A percentile compares a stretch with the other conserved stretches of the same genome.
phyloP scores from a whole-genome alignment of 192 early-diverging fungal genomes.

The Phycomyces nitens region DNA sequence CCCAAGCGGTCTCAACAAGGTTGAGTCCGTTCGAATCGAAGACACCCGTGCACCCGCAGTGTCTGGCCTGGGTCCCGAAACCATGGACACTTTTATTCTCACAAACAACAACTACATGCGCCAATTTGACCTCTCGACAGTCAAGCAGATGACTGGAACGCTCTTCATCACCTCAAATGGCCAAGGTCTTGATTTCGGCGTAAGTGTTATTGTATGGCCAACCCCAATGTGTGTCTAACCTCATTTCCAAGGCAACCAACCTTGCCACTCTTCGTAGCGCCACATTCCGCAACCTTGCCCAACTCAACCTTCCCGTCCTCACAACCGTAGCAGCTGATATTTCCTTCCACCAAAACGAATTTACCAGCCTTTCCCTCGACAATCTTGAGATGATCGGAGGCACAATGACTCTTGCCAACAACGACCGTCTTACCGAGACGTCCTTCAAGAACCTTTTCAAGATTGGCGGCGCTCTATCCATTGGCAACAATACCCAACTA shows the following conservation, averaged over 20 bases:
- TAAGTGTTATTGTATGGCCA: constrained; percentile 13
- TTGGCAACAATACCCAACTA: constrained; percentile 67
- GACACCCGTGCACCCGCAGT: constrained; percentile 26
- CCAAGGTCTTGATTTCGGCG: constrained; percentile 2
- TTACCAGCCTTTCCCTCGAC: constrained; percentile 44
- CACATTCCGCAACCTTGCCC: constrained; percentile 55
- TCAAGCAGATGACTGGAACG: constrained; percentile 14
- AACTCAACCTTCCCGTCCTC: constrained; percentile 40
- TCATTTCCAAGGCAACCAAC: constrained; percentile 29
- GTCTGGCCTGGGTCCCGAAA: constrained; percentile 8
- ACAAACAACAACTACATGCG: constrained; percentile 32
- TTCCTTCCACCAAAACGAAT: constrained; percentile 57
- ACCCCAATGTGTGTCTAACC: background rate
- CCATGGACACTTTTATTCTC: constrained; percentile 13
- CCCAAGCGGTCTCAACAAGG: constrained; percentile 19
- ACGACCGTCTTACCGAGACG: constrained; percentile 52
- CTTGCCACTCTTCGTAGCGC: constrained; percentile 48
- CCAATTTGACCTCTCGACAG: constrained; percentile 16
- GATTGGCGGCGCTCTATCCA: constrained; percentile 60
- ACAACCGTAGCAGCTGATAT: constrained; percentile 47
- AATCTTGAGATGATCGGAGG: constrained; percentile 44
- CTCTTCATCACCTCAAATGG: constrained; percentile 24
- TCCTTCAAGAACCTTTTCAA: constrained; percentile 50
- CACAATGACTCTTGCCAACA: constrained; percentile 56
- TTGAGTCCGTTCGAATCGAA: constrained; percentile 13